Percentiles rank a stretch among this genome's conserved stretches.
Evolutionary conservation across 1,284 basidiomycete genomes (phyloP).

Genomic region (Pseudozyma sp.): DNA sequence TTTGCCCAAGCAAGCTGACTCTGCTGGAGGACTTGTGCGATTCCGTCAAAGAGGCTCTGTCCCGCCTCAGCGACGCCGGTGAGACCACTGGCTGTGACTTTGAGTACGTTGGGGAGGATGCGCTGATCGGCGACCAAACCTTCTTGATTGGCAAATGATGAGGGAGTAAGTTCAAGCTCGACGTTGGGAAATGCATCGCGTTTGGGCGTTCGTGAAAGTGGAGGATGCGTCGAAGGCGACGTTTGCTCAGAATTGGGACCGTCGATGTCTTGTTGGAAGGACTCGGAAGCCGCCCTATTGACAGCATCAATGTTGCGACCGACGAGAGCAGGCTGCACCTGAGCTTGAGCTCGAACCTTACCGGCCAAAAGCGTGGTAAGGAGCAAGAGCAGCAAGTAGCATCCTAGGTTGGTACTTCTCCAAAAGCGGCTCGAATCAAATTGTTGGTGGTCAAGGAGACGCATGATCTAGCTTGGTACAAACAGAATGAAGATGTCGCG

Average conservation of each 20-base stretch:
- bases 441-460: background rate
- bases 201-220: conserved; percentile 10
- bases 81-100: conserved; percentile 32
- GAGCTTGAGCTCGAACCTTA: too few relatives aligned
- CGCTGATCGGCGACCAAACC: conserved; percentile 14
- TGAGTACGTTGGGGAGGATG: conserved; percentile 19
- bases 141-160: conserved; percentile 15
- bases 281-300: conserved; percentile 13
- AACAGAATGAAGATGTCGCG: conserved; percentile 1
- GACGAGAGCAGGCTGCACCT: background rate
- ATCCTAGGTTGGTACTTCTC: too few relatives aligned
- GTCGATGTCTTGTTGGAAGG: conserved; percentile 7
- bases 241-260: background rate
- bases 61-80: conserved; percentile 32
- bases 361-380: too few relatives aligned
- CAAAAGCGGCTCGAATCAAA: too few relatives aligned
- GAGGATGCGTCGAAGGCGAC: background rate
- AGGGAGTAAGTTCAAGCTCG: conserved; percentile 10
- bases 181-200: conserved; percentile 14
- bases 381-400: background rate
- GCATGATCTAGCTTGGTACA: background rate
- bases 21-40: conserved; percentile 39
- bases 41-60: conserved; percentile 31
- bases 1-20: conserved; percentile 33
- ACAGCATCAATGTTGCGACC: conserved; percentile 11